Evolutionary conservation across 1,139 yeast species (phyloP), one percentile per base, ranked within the genome.

Genomic region (Yamadazyma sp.): DNA sequence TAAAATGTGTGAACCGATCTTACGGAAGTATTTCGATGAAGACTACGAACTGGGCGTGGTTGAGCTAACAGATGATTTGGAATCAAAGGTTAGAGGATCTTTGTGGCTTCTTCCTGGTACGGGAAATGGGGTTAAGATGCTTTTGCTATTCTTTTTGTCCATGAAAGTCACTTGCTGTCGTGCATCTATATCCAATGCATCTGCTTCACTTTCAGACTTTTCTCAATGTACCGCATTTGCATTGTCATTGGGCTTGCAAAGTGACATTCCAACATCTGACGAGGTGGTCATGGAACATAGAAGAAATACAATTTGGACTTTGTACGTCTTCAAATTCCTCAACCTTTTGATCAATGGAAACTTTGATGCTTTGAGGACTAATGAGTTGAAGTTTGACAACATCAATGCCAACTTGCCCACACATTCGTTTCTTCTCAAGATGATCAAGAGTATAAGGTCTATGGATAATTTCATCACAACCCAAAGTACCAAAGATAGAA

Each of bases 81-180:
- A 66, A 32, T 51, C 51, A 41, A 66, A 66, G 43, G 58, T 63
- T 7, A 48, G 71, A 14, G 70, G 64, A 42, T 39, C 65, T n/a
- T 31, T 55, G 11, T 39, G 52, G 10, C 39, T 57, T 2, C 40
- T 55, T 27, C 66, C 68, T n/a, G 33, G 33, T 8, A 28, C 33
- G 5, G 40, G 34, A 14, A 30, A 27, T 16, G 38, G 38, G n/a
- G 12, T 34, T 2, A 27, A 38, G 22, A 31, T 40, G 40, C 20
- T 41, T 22, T 31, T 26, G 7, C 22, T 16, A 12, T 14, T 17
- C 10, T 29, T 41, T n/a, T 23, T 41, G 14, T 24, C 41, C 4
- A 10, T 41, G 17, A 25, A 17, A 18, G 33, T 18, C 3, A 18
- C 33, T 5, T 15, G 12, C 8, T 30, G 33, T 12, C 16, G 22